A percentile compares a stretch with the other conserved stretches of the same genome.
phyloP scores from a whole-genome alignment of 2,329 filamentous ascomycete genomes.

The Fusarium scirpi region DNA sequence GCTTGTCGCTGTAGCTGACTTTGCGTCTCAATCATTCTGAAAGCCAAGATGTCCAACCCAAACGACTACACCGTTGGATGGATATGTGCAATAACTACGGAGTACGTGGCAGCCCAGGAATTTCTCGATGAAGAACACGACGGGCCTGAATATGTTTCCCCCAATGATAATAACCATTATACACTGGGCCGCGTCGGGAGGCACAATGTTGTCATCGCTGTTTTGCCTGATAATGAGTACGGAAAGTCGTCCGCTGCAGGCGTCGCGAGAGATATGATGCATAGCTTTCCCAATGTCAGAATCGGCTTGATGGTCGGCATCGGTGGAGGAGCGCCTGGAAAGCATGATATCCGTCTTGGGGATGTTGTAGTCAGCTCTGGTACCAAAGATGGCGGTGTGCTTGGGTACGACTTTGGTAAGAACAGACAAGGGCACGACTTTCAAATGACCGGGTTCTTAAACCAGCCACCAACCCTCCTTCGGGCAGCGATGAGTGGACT shows the following conservation, averaged over 20 bases:
- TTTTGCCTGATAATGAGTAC: background rate
- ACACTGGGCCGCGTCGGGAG: background rate
- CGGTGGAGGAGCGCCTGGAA: constrained; percentile 13
- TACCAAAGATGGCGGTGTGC: background rate
- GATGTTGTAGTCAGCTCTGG: constrained; percentile 22
- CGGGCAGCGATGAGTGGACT: constrained; percentile 12
- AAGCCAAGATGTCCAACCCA: no score
- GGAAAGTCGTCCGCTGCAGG: background rate
- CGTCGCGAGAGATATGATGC: background rate
- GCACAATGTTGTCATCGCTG: constrained; percentile 10
- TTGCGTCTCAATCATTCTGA: no score
- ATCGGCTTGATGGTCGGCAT: constrained; percentile 17
- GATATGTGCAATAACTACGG: background rate
- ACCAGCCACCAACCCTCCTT: constrained; percentile 27
- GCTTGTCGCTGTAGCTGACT: no score
- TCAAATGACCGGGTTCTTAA: constrained; percentile 3
- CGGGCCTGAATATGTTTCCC: background rate
- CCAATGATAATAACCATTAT: constrained; percentile 4
- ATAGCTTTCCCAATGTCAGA: constrained; percentile 9
- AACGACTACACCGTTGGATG: background rate
- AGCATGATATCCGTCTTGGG: constrained; percentile 9
- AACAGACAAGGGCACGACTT: constrained; percentile 25
- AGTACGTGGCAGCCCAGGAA: background rate
- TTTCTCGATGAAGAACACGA: constrained; percentile 8
- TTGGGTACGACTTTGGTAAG: constrained; percentile 40